Base-by-base conservation (phyloP, 1,139 yeast genomes). In the Sporopachydermia cereana region DNA sequence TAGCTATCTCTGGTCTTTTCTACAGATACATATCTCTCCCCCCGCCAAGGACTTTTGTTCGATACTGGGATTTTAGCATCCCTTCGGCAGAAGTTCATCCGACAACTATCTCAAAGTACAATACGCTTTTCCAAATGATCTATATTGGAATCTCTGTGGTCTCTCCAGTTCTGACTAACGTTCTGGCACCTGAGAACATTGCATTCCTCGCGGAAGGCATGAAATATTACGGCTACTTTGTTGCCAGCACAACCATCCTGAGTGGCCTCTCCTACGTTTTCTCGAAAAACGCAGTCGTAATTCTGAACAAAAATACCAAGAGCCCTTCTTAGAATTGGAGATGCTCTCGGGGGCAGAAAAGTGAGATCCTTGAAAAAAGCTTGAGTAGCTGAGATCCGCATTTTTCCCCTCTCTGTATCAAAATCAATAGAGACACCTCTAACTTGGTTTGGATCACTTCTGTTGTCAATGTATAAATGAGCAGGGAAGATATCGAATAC, bases 71-170 rank as follows among this genome's bases (percentile, higher is more conserved):
- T 60, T 74, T 88, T 56, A 75, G 78, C 51, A 76, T 78, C 41
- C 93, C 95, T 2, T 80, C 89, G 18, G 95, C 88, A 1, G 86
- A 84, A 51, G 95, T 93, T 2, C 85, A 75, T 49, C 98, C 98
- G 2, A 86, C 93, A n/a, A 66, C 72, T 44, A 76, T 93, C 36
- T 88, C 96, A 12, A 91, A 91, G 60, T 72, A 79, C 58, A 89
- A 93, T 61, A 93, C 98, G 0, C 86, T 80, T 1, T 71, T 93
- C 51, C 98, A 93, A 61, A 89, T 93, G 96, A 57, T 84, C 7
- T 89, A 89, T 55, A 72, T 93, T 43, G 96, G 94, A 0, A 68
- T 77, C 17, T 75, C 84, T 49, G 83, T 89, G 44, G 66, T 80
- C 34, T 69, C 73, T 49, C 93, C 93, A 0, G 80, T 79, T 0